Percentiles rank a stretch among this genome's conserved stretches.
Evolutionary conservation across 1,139 yeast genomes (phyloP).

Genomic region (Debaryomycetaceae sp.): DNA sequence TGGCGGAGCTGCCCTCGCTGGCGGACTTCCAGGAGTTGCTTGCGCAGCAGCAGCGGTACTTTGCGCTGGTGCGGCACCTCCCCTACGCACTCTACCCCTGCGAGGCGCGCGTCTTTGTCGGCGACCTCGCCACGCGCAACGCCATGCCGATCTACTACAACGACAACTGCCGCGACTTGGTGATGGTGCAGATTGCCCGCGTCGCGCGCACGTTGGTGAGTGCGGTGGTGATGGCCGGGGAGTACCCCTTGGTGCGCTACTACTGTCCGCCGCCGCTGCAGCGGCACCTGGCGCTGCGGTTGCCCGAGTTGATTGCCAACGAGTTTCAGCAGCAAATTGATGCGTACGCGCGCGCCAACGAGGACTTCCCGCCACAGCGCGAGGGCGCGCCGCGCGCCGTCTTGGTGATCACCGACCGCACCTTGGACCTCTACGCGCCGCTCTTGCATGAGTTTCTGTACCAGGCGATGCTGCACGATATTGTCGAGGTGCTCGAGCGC

Average conservation of each 20-base stretch:
- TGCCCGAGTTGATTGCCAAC: conserved; percentile 72
- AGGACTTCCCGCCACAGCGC: conserved; percentile 59
- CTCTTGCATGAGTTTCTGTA: conserved; percentile 88
- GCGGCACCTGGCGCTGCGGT: conserved; percentile 52
- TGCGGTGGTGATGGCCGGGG: conserved; percentile 76
- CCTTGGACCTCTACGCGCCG: conserved; percentile 81
- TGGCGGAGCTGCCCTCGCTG: conserved; percentile 14
- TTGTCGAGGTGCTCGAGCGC: conserved; percentile 45
- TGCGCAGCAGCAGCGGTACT: conserved; percentile 2
- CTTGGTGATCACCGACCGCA: conserved; percentile 73
- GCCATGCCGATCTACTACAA: conserved; percentile 76
- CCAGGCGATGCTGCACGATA: conserved; percentile 89
- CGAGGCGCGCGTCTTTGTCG: conserved; percentile 37
- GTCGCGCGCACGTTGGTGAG: conserved; percentile 66
- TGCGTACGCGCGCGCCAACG: conserved; percentile 64
- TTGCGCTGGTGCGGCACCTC: conserved; percentile 4
- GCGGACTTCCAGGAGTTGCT: conserved; percentile 3
- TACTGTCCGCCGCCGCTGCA: conserved; percentile 45
- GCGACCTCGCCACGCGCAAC: conserved; percentile 37
- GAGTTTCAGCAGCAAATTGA: conserved; percentile 70
- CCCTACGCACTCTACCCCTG: conserved; percentile 22
- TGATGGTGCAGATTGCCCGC: conserved; percentile 51
- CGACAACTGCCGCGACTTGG: conserved; percentile 57
- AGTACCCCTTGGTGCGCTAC: conserved; percentile 81
- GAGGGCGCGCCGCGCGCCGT: conserved; percentile 63